Base-by-base conservation (phyloP, 2,329 filamentous ascomycete genomes). In the Paecilomyces variotii region DNA sequence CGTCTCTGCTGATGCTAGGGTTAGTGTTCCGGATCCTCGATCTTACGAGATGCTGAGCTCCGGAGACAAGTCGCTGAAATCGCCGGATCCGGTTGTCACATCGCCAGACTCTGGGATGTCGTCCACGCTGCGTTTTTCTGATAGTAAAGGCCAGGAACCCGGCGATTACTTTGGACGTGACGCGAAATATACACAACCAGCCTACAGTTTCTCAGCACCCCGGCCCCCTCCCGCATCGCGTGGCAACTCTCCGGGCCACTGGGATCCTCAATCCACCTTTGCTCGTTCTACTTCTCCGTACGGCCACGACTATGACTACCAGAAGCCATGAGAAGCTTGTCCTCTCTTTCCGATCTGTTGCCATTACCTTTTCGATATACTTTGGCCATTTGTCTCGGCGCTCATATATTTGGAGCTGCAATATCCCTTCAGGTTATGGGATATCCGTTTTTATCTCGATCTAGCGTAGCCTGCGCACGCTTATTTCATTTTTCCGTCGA, bases 1-100 rank as follows among this genome's bases (percentile, higher is more conserved):
- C 67, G 89, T 96, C 63, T 95, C 90, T 45, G 87, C 89, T 53
- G 93, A 97, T 70, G 91, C 91, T 53, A 83, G 83, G 65, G 80
- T 84, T 60, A 73, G 81, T 60, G 85, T 85, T 63, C 81, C 83
- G 72, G 84, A 87, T 66, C 80, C 79, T 71, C 83, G 85, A 77
- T 84, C 87, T 73, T 92, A 92, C 79, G 89, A 92, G 80, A 91
- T 92, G 88, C 85, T 92, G 53, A 72, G 60, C 45, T 59, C 67
- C 2, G 64, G 57, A 9, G 39, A 62, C 24, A 60, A 61, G 1
- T 57, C 59, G 0, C 58, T 64, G 49, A 77, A 73, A 59, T 68
- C 68, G 12, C 73, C 74, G 0, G 73, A 74, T 50, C 67, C 70
- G 35, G 60, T 64, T 53, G 63, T 67, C n/a, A 68, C 62, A 39